phyloP scores from a whole-genome alignment of 2,329 filamentous ascomycete species.

The Zymoseptoria brevis region DNA sequence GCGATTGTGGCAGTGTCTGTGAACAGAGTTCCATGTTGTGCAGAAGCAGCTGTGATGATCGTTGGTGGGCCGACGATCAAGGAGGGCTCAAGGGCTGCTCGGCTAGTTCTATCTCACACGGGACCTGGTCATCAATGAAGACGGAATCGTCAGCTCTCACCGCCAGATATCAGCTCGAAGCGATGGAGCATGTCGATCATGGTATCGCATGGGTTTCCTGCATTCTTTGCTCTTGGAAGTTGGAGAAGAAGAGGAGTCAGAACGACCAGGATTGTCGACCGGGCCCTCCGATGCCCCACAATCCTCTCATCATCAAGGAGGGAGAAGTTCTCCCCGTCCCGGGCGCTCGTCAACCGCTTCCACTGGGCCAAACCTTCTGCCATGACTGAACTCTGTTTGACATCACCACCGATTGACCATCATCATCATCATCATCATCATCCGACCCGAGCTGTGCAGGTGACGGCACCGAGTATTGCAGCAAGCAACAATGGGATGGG shows the following conservation, averaged over 20 bases:
- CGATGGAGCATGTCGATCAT: conserved; percentile 3
- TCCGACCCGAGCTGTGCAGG: background rate
- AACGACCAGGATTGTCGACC: background rate
- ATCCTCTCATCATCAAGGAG: background rate
- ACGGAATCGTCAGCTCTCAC: background rate
- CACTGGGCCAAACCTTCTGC: background rate
- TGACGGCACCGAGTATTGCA: background rate
- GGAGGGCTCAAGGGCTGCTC: background rate
- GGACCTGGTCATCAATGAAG: background rate
- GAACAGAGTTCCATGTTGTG: background rate
- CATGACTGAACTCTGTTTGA: background rate
- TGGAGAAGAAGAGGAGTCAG: background rate
- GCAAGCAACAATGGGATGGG: background rate
- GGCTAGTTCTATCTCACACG: background rate
- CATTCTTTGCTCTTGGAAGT: background rate
- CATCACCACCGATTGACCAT: background rate
- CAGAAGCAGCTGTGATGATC: background rate
- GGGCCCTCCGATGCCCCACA: background rate
- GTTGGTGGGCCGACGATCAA: background rate
- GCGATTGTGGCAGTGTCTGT: background rate
- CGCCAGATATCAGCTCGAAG: conserved; percentile 11
- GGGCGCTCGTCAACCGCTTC: background rate
- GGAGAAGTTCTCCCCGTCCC: background rate
- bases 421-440: background rate
- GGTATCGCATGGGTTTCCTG: background rate